Evolutionary conservation across 164 flowering plant species (phyloP).

Genomic region (Euptelea pleiosperma): DNA sequence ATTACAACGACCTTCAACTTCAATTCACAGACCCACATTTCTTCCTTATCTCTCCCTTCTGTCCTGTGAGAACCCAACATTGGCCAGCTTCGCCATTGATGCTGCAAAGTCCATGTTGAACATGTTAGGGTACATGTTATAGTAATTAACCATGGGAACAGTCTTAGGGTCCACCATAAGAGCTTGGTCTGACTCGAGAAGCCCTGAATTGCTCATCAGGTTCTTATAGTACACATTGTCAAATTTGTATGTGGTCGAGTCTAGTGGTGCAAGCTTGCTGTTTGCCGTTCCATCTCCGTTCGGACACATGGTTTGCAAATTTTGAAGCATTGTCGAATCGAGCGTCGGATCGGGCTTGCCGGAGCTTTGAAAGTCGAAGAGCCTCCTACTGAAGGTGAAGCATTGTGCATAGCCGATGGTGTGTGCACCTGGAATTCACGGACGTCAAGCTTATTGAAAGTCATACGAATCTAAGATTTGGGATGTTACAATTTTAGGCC

Average conservation of each 20-base stretch:
- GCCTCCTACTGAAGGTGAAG: conserved; percentile 55
- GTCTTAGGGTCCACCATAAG: conserved; percentile 36
- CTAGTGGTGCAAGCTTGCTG: conserved; percentile 49
- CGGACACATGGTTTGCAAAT: conserved; percentile 47
- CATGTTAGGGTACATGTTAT: conserved; percentile 33
- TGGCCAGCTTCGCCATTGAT: conserved; percentile 65
- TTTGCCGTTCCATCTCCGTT: conserved; percentile 26
- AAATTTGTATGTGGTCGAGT: conserved; percentile 38
- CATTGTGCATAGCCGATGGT: conserved; percentile 76
- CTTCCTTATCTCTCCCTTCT: conserved; percentile 52
- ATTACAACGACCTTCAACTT: too few species aligned
- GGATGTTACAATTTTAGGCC: too few species aligned
- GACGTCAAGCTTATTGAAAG: too few species aligned
- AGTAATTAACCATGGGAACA: conserved; percentile 43
- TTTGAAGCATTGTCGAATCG: conserved; percentile 37
- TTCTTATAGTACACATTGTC: conserved; percentile 49
- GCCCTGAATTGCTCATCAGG: conserved; percentile 44
- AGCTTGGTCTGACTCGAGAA: conserved; percentile 61
- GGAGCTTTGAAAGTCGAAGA: conserved; percentile 52
- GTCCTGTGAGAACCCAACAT: conserved; percentile 51
- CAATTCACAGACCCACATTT: conserved; percentile 49
- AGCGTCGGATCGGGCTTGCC: conserved; percentile 64
- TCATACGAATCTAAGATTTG: too few species aligned
- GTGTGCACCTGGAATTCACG: conserved; percentile 65
- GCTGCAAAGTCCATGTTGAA: conserved; percentile 45